phyloP scores from a whole-genome alignment of 345 rosid species.

The Citrus hindsii region DNA sequence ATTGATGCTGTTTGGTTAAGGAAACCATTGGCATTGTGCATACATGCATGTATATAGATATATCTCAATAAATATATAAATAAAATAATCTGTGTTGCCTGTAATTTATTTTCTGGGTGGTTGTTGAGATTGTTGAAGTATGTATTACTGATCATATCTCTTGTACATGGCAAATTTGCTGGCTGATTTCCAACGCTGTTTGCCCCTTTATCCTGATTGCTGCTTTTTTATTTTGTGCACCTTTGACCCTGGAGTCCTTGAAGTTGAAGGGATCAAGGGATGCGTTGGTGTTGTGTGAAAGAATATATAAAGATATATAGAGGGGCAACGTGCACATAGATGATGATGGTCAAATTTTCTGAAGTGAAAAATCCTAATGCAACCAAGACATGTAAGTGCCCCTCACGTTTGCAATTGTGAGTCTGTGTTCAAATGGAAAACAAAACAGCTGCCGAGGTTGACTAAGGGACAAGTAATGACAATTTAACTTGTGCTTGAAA shows the following conservation, averaged over 20 bases:
- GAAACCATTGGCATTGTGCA: conserved; percentile 7
- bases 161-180: not conserved
- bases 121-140: conserved; percentile 8
- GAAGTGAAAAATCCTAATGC: not conserved
- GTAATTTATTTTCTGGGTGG: conserved; percentile 3
- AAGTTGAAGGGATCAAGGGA: not conserved
- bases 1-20: conserved; percentile 9
- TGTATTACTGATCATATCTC: not conserved
- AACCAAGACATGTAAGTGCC: not conserved
- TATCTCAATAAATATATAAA: not conserved
- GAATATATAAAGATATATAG: not conserved
- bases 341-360: not conserved
- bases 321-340: not conserved
- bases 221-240: not conserved
- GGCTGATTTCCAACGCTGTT: not conserved
- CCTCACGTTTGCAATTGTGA: conserved; percentile 2
- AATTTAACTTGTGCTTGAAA: not conserved
- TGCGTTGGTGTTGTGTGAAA: conserved; percentile 8
- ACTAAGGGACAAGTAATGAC: not conserved
- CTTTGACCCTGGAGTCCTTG: not conserved
- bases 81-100: not conserved
- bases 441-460: not conserved
- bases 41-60: conserved; percentile 16
- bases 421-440: not conserved
- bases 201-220: not conserved